Percentiles rank a stretch among this genome's conserved stretches.
Conservation (phyloP, 441 rosid species). For the Erysimum cheiri region DNA sequence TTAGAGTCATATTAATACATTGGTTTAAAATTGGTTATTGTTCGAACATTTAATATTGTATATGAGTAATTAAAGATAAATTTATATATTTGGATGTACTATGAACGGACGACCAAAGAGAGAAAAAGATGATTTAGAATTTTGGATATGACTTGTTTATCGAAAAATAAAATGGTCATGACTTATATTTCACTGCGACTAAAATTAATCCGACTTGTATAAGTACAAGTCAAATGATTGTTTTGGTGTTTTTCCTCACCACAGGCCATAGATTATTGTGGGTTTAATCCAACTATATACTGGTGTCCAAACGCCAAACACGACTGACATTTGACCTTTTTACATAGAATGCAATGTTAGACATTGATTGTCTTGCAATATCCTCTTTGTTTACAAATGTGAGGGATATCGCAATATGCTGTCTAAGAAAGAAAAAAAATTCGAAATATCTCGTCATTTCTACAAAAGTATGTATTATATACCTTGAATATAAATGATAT, state of each 20-base stretch:
- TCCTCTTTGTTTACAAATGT: slow-evolving; percentile 7
- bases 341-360: slow-evolving; percentile 12
- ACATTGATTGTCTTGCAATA: background rate
- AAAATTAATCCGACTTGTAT: slow-evolving; percentile 12
- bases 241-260: background rate
- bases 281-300: slow-evolving; percentile 12
- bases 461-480: slow-evolving; percentile 4
- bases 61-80: background rate
- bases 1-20: background rate
- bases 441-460: background rate
- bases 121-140: background rate
- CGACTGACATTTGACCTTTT: slow-evolving; percentile 18
- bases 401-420: slow-evolving; percentile 1
- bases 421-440: too few species aligned
- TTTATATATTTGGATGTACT: background rate
- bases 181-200: slow-evolving; percentile 1
- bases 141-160: background rate
- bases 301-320: slow-evolving; percentile 7
- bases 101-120: background rate
- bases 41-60: background rate
- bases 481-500: background rate
- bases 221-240: slow-evolving; percentile 28
- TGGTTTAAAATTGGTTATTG: background rate
- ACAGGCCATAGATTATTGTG: slow-evolving; percentile 24
- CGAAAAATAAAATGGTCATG: background rate